phyloP scores from a whole-genome alignment of 2,329 filamentous ascomycete genomes.

The Paraphaeosphaeria sporulosa region DNA sequence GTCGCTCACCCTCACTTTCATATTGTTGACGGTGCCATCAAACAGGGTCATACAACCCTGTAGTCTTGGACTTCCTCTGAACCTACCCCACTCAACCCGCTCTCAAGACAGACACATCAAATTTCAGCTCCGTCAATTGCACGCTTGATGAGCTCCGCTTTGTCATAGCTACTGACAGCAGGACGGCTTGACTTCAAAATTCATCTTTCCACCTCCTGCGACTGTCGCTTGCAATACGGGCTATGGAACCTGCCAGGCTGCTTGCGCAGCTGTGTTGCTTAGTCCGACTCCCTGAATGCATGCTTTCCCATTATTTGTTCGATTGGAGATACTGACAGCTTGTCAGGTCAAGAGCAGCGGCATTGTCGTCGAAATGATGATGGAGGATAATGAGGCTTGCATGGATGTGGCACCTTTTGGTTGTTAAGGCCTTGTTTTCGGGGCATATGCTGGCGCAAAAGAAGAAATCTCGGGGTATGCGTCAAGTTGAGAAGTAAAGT shows the following conservation, averaged over 20 bases:
- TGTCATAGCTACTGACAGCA: not conserved
- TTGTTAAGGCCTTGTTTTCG: too few species aligned
- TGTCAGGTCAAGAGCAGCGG: not conserved
- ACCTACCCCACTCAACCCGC: not conserved
- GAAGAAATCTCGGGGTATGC: too few species aligned
- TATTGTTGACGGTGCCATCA: not conserved
- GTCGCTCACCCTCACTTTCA: too few species aligned
- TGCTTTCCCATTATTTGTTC: not conserved
- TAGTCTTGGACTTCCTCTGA: not conserved
- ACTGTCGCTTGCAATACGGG: constrained; percentile 56
- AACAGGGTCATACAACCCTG: not conserved
- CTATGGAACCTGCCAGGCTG: constrained; percentile 56
- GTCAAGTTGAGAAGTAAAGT: too few species aligned
- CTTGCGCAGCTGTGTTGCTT: constrained; percentile 48
- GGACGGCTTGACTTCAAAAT: not conserved
- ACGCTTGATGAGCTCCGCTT: not conserved
- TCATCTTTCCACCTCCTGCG: constrained; percentile 32
- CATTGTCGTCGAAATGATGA: not conserved
- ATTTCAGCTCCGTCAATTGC: not conserved
- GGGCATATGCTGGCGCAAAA: too few species aligned
- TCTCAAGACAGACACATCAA: not conserved
- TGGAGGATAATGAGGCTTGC: not conserved
- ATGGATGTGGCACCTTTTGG: not conserved
- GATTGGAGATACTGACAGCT: not conserved
- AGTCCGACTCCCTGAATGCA: not conserved